Evolutionary conservation across 192 early-diverging fungal genomes (phyloP), one percentile per base, ranked within the genome.

Genomic region (Coemansia sp.): DNA sequence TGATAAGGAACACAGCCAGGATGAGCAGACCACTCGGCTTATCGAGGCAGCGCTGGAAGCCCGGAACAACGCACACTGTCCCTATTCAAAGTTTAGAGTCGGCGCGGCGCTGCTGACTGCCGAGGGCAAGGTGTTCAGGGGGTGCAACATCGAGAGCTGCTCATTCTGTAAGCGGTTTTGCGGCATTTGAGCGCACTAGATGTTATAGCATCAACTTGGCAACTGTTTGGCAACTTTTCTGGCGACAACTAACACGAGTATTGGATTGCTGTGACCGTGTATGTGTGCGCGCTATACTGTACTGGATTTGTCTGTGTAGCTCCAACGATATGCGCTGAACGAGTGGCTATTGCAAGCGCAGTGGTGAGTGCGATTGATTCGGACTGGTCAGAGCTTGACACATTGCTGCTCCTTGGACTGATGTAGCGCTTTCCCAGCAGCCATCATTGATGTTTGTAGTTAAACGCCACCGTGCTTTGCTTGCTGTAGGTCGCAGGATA

Each of bases 71-170:
- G 85, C 92, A 2, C 94, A 97, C 64, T 84, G 83, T 13, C 94
- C 94, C 4, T 97, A 97, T 70, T 90, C 88, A 19, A 90, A 92
- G 63, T 95, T 95, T 67, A 82, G 88, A 17, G 92, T 97, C 17
- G 94, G 94, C 13, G 89, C 89, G 32, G 89, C 94, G 3, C 53
- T 94, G 30, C 69, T 90, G 31, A 77, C 87, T 8, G 76, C 78
- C 36, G 78, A 82, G 21, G 89, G 89, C 22, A 79, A 77, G 41
- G 63, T 79, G 29, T 83, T 77, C 53, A 60, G 68, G 60, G 93
- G 94, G 23, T 86, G 86, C 59, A 97, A 97, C 65, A 83, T 97
- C 35, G 94, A 97, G 60, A 94, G 88, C 63, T 89, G 91, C 18
- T 87, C 89, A 13, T 94, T 90, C 71, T 85, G 86, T 75, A 79